Base-by-base conservation (phyloP, 2,329 filamentous ascomycete genomes). In the Diaporthe sp. region DNA sequence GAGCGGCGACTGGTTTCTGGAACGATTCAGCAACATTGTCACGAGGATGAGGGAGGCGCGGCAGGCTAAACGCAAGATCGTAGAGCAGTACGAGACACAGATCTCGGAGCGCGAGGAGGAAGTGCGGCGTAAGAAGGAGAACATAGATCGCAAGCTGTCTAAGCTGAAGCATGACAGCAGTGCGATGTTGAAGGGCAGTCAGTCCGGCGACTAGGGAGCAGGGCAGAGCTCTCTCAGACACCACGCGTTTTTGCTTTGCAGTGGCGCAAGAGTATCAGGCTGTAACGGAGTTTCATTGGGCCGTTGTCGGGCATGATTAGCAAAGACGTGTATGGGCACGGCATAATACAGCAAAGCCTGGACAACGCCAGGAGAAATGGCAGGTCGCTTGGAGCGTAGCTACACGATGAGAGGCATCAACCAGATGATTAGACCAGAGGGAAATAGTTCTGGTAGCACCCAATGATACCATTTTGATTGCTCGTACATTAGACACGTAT, bases 1-100 rank as follows among this genome's bases (percentile, higher is more conserved):
- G 20, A 87, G 89, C 1, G 90, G 90, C 7, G 89, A 91, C 77
- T 92, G 90, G 90, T 90, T 92, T 74, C 83, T 90, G 31, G 86
- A 87, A 58, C 88, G 87, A 76, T 92, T 92, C 76, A 82, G 86
- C 10, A 83, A 84, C 4, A 82, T 92, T 57, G 86, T 91, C 81
- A 82, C 85, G 76, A 84, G 83, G 71, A 81, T 92, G 77, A 86
- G 85, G 75, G 84, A 87, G 70, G 85, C 87, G 28, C 86, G 90
- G 13, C 85, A 85, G 75, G 82, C 82, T 20, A 91, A 90, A 82
- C 86, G 90, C 67, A 81, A 83, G 55, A 82, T 88, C 75, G 85
- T 91, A 42, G 83, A 86, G 42, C 81, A 83, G 37, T 92, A 90
- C 76, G 90, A 92, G 81, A 82, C 82, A 10, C 89, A 92, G 82